Percentiles rank a stretch among this genome's conserved stretches.
phyloP scores from a whole-genome alignment of 2,329 filamentous ascomycete genomes.

The Fusarium sp. region DNA sequence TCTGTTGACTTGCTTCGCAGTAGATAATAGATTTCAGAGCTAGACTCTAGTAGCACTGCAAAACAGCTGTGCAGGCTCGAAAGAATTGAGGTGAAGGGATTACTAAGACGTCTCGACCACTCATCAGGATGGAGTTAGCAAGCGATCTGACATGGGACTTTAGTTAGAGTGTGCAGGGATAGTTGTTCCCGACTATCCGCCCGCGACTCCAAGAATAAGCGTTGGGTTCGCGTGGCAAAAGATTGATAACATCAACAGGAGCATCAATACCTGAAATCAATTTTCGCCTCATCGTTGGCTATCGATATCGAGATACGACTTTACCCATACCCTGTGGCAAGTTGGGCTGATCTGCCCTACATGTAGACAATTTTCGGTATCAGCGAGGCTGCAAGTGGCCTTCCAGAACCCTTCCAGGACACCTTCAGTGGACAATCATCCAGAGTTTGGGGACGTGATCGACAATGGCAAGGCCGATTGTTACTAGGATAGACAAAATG shows the following conservation, averaged over 20 bases:
- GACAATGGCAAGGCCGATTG: conserved; percentile 7
- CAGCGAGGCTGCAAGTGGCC: neutral
- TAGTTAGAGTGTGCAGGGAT: conserved; percentile 8
- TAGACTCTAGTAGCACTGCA: neutral
- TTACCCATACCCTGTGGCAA: neutral
- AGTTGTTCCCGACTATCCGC: conserved; percentile 1
- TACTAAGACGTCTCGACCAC: conserved; percentile 13
- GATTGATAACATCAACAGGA: conserved; percentile 1
- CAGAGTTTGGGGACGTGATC: conserved; percentile 3
- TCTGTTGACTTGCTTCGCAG: neutral
- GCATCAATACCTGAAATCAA: neutral
- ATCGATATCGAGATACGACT: conserved; percentile 1
- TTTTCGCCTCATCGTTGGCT: conserved; percentile 15
- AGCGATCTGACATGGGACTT: neutral
- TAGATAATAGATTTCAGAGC: neutral
- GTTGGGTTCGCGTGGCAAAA: conserved; percentile 10
- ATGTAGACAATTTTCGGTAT: neutral
- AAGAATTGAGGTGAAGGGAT: neutral
- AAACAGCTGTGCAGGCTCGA: no score
- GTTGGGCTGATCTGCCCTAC: conserved; percentile 1
- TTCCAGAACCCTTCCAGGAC: conserved; percentile 13
- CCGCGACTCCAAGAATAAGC: neutral
- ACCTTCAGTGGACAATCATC: conserved; percentile 1
- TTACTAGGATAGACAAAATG: neutral
- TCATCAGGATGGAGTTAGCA: neutral